Evolutionary conservation across 371 early-diverging fungal species (phyloP).

Genomic region (Mortierella sp.): DNA sequence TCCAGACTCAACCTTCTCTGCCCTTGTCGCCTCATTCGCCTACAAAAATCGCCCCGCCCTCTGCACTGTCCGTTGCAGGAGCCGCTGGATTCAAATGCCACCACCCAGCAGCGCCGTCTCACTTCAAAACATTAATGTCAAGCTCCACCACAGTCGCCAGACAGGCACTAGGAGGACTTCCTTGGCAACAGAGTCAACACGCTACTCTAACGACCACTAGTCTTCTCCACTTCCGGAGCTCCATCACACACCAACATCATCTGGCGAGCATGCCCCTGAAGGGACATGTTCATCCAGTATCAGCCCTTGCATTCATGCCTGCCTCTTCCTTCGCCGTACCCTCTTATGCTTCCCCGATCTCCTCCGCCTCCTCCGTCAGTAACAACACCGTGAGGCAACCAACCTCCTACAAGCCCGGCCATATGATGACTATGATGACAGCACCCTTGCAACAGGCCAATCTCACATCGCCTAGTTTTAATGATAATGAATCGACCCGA

Average conservation of each 20-base stretch:
- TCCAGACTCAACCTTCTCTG: constrained; percentile 9
- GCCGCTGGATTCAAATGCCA: constrained; percentile 11
- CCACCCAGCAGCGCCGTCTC: constrained; percentile 24
- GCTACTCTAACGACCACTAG: constrained; percentile 36
- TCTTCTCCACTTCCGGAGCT: constrained; percentile 12
- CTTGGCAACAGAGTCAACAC: constrained; percentile 44
- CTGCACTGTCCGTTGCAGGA: constrained; percentile 20
- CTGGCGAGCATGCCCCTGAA: neutral
- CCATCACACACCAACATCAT: constrained; percentile 9
- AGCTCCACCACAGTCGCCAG: constrained; percentile 22
- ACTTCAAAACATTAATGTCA: constrained; percentile 43
- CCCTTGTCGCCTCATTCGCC: constrained; percentile 8
- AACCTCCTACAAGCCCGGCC: neutral
- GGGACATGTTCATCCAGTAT: constrained; percentile 16
- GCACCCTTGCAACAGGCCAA: constrained; percentile 3
- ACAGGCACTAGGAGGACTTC: constrained; percentile 22
- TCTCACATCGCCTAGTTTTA: neutral
- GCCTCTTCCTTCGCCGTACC: neutral
- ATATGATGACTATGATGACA: constrained; percentile 11
- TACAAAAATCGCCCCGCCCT: constrained; percentile 6
- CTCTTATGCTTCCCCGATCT: neutral
- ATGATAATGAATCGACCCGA: constrained; percentile 26
- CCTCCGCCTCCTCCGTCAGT: neutral
- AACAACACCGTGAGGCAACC: neutral
- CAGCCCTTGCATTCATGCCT: constrained; percentile 2